These are phyloP conservation scores for Platanthera zijinensis DNA, from an alignment of 106 monocot species.

Conservation along the genomic window DNA sequence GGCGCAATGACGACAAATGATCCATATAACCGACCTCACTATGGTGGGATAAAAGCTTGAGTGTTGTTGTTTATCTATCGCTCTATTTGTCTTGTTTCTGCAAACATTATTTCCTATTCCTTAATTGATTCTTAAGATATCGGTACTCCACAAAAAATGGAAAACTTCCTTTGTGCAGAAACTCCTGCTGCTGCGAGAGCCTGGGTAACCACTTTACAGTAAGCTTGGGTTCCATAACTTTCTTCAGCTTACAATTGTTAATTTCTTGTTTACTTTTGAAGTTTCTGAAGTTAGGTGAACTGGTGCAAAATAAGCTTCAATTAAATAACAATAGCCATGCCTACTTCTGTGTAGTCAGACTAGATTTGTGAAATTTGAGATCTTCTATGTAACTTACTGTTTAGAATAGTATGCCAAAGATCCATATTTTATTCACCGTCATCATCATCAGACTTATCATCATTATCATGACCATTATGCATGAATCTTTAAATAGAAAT, in stretches of 20 bases:
- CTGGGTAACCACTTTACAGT: constrained; percentile 98
- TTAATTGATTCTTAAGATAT: constrained; percentile 69
- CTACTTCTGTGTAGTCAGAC: neutral
- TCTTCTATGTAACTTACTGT: neutral
- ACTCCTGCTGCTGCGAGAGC: constrained; percentile 97
- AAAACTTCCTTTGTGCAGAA: constrained; percentile 95
- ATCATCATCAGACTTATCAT: too few relatives aligned
- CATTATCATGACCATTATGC: neutral
- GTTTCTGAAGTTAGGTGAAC: neutral
- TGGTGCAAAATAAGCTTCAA: neutral
- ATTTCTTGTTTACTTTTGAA: constrained; percentile 1
- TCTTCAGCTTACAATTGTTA: neutral
- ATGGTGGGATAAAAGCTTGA: too few relatives aligned
- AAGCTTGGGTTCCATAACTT: constrained; percentile 35
- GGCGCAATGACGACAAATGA: too few relatives aligned
- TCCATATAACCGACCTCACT: too few relatives aligned
- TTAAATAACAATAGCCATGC: neutral
- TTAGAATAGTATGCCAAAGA: neutral
- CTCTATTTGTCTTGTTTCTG: neutral
- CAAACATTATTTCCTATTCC: constrained; percentile 13
- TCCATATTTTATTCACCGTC: neutral
- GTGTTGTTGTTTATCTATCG: neutral
- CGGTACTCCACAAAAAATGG: constrained; percentile 92
- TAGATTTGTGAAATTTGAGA: neutral
- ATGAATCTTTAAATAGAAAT: neutral